Base-by-base conservation (phyloP, 1,284 basidiomycete genomes). In the Quambalaria eucalypti region DNA sequence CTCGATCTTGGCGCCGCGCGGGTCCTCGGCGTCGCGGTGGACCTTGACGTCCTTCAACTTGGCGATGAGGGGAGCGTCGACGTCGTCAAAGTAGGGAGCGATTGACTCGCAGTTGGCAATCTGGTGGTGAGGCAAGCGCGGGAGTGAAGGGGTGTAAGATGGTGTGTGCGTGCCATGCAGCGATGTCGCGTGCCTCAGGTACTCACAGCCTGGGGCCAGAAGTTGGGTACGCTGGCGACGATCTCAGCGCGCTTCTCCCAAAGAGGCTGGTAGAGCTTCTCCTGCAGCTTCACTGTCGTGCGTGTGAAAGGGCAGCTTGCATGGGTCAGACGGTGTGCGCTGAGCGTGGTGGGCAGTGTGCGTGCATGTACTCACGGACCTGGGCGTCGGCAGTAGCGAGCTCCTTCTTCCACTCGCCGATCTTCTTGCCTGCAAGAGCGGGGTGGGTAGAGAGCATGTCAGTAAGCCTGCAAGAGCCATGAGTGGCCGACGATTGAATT, bases 201-300 rank as follows among this genome's bases (percentile, higher is more conserved):
- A 55, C 55, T 66, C 53, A 73, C 50, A n/a, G 69, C 64, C 57
- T 69, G 67, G 55, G 65, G 63, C 71, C 71, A 73, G 46, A 73
- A 73, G 56, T 62, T 60, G 42, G 62, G 57, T 51, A 73, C 62
- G 25, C 58, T 59, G 8, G 59, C 57, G 21, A 70, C 54, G 28
- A 73, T 60, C 28, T 66, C 61, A 48, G 59, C 65, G 39, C 71
- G 65, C 66, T 71, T 69, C 54, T 62, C 59, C 56, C 65, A 65
- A 33, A 72, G 64, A 10, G 66, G 69, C 52, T 57, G 62, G 54
- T 69, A 64, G 54, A 70, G 63, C 55, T 68, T 64, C 39, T 64
- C 57, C 33, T 62, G 58, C 50, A n/a, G n/a, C n/a, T n/a, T n/a
- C n/a, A n/a, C n/a, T n/a, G n/a, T n/a, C n/a, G n/a, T n/a, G n/a